phyloP scores from a whole-genome alignment of 2,329 filamentous ascomycete species.

The Arachnomyces sp. region DNA sequence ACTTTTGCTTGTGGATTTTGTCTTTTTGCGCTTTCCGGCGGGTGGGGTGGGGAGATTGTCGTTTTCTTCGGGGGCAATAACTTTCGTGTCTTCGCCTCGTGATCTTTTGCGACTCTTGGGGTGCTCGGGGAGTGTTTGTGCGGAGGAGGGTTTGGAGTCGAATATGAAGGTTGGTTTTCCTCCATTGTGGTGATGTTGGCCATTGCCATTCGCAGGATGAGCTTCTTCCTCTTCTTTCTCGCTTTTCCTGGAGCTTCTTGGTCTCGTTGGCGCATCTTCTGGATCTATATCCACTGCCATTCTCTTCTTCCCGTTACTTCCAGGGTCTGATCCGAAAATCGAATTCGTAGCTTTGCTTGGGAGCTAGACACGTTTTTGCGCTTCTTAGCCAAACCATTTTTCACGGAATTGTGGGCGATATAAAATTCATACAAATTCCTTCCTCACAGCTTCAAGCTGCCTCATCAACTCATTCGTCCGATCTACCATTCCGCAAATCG shows the following conservation, averaged over 20 bases:
- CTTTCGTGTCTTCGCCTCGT: slow-evolving; percentile 11
- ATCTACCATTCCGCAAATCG: slow-evolving; percentile 30
- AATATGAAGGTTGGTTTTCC: slow-evolving; percentile 12
- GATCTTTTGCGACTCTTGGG: slow-evolving; percentile 13
- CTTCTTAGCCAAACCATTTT: neutral
- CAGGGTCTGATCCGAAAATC: slow-evolving; percentile 7
- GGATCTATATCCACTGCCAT: slow-evolving; percentile 5
- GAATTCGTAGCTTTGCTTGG: slow-evolving; percentile 10
- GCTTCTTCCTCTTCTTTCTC: slow-evolving; percentile 8
- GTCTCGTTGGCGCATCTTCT: neutral
- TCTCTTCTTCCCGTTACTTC: neutral
- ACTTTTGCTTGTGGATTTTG: slow-evolving; percentile 14
- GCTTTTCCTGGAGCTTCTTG: neutral
- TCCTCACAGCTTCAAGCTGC: slow-evolving; percentile 27
- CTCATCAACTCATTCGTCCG: slow-evolving; percentile 31
- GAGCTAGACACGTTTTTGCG: slow-evolving; percentile 12
- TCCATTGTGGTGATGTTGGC: neutral
- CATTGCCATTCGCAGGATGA: too few species aligned
- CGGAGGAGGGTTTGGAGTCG: slow-evolving; percentile 13
- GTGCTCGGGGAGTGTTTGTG: slow-evolving; percentile 9
- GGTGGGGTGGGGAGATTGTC: slow-evolving; percentile 4
- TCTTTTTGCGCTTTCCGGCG: slow-evolving; percentile 18
- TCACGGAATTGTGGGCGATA: neutral
- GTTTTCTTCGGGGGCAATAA: slow-evolving; percentile 7
- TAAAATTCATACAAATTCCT: slow-evolving; percentile 25